Evolutionary conservation across 2,329 filamentous ascomycete genomes (phyloP), one percentile per base, ranked within the genome.

Genomic region (Seiridium unicorne): DNA sequence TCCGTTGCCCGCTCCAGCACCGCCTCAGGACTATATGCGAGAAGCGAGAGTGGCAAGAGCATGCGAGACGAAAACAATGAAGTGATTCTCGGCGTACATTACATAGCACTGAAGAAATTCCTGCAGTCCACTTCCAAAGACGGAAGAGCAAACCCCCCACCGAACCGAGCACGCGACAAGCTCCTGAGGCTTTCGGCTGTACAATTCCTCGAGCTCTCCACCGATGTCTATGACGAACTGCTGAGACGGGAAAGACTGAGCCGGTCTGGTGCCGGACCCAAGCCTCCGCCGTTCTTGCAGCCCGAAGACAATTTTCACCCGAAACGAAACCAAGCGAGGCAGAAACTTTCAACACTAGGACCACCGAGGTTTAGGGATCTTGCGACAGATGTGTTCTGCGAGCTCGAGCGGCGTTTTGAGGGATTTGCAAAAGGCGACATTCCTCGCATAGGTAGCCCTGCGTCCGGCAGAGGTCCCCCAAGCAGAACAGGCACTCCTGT

Each of bases 181-280:
- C 83, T 98, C 60, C 83, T 97, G 62, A 88, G 94, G 61, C 84
- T 99, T 56, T 97, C 93, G 1, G 82, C 90, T 1, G 92, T 96
- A 35, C 95, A 99, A 75, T 98, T 99, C 75, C 92, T 96, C 76
- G 95, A 99, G 78, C 84, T 99, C 63, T 97, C 93, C 76, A 98
- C 94, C 60, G 95, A 99, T 77, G 94, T 99, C 46, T 98, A 91
- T 77, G 95, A 99, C 76, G 95, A 99, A 77, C 82, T 98, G 65
- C 83, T 96, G 66, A 89, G 95, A 61, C 87, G 95, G 64, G 93
- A 98, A 75, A 85, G 90, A 65, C 82, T 82, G 56, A 83, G 83
- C 58, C 78, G 85, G 62, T 78, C 79, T 58, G 79, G 81, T 13
- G 79, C 83, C 31, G 48, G 44, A 26, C 79, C 80, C 32, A 76